Base-by-base conservation (phyloP, 306 rosid genomes). In the Sicyos baderoa region DNA sequence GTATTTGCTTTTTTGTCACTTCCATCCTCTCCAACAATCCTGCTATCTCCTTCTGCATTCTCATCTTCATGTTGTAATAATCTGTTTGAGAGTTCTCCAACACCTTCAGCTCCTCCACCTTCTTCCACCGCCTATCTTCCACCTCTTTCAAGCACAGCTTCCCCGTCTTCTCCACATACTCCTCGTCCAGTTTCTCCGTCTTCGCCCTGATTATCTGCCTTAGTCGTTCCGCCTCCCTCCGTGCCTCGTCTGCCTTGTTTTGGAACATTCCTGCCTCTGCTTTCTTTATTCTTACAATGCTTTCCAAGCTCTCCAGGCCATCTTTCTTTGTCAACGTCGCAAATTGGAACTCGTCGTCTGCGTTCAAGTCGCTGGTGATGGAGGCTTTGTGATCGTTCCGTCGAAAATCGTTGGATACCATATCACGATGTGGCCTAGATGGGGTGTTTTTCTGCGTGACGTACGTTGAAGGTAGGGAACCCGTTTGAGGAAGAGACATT, bases 211-310 rank as follows among this genome's bases (percentile, higher is more conserved):
- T 72, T 81, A 90, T 84, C 80, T 78, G 83, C 72, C 77, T 81
- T 76, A 82, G 83, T 44, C 86, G 87, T 71, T 94, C 99, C 0
- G 99, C 99, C 58, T 88, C 99, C 69, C 95, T 81, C 78, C 86
- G 83, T 0, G 99, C 97, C 77, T 94, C 97, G 42, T 90, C 97
- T 0, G 99, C 97, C 81, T 90, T 94, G 80, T 75, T 82, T 81
- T 90, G 96, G 81, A 90, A 94, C 99, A 94, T 90, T 76, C 81
- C 80, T 1, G 97, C 92, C 73, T 94, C 99, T 0, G 99, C 99
- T 74, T 90, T 93, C 90, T 94, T 94, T 75, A 94, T 83, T 77
- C 88, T 77, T 77, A 94, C 95, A 49, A 90, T 74, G 86, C 97
- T 84, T 61, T 90, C 99, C 83, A 94, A 82, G 80, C 85, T 93